Conservation (phyloP, 768 basidiomycete species). For the Trametes cinnabarina region DNA sequence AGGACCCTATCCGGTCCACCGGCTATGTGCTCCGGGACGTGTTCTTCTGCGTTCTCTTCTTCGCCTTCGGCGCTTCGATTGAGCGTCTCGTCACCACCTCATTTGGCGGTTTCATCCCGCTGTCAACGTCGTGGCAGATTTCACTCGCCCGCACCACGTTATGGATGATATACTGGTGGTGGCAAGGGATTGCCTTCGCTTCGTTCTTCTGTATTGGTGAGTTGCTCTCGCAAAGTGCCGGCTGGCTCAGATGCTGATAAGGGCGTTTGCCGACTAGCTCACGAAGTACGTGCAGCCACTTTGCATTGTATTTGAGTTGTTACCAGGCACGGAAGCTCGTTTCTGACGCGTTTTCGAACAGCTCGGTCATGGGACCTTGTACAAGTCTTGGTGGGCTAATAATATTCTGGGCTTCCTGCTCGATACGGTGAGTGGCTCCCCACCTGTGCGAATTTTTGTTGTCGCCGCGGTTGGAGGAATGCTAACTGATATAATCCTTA, state of each 20-base stretch:
- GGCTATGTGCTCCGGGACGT: slow-evolving; percentile 48
- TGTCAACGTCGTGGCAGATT: slow-evolving; percentile 34
- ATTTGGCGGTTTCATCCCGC: slow-evolving; percentile 38
- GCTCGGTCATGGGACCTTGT: slow-evolving; percentile 31
- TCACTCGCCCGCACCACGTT: slow-evolving; percentile 32
- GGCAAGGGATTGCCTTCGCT: slow-evolving; percentile 50
- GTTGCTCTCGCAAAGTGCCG: background rate
- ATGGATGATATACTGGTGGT: slow-evolving; percentile 50
- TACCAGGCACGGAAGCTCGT: slow-evolving; percentile 2
- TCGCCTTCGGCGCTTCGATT: slow-evolving; percentile 45
- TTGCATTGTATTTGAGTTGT: slow-evolving; percentile 3
- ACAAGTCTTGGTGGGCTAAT: slow-evolving; percentile 25
- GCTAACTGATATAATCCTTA: slow-evolving; percentile 7
- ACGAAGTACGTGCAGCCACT: slow-evolving; percentile 20
- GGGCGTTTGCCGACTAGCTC: slow-evolving; percentile 9
- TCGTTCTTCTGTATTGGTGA: slow-evolving; percentile 54
- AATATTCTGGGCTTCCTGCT: slow-evolving; percentile 29
- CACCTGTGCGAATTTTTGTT: background rate
- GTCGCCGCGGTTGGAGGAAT: background rate
- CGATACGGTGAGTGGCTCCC: slow-evolving; percentile 22
- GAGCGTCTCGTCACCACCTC: slow-evolving; percentile 37
- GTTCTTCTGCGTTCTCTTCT: slow-evolving; percentile 40
- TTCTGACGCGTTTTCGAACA: slow-evolving; percentile 10
- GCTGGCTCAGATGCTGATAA: background rate
- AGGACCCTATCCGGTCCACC: slow-evolving; percentile 38